Base-by-base conservation (phyloP, 257 asterid genomes). In the Solanum virginianum region DNA sequence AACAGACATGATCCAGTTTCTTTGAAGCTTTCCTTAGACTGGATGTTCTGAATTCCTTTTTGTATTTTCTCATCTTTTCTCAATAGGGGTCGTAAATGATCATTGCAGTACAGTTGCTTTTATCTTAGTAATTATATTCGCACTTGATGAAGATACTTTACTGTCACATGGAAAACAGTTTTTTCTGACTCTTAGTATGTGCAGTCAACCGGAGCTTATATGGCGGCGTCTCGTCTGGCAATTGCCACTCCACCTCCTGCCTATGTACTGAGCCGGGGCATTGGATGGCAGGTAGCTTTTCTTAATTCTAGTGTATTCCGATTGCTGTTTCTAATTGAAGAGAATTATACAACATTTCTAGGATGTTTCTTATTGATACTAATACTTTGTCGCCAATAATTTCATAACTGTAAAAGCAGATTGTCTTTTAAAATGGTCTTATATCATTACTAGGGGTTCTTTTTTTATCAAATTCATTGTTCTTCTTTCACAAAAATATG, bases 181-280 rank as follows among this genome's bases (percentile, higher is more conserved):
- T 36, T 75, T 88, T 71, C 63, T 83, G 83, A 53, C 57, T 80
- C 41, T n/a, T 6, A 70, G 62, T 66, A 10, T 85, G 20, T 90
- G 92, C 94, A 97, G 99, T 97, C 99, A 24, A 95, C 99, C 1
- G 98, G 92, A 86, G 98, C 98, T 39, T 97, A 95, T 88, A 90
- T 93, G 88, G 99, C 98, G 22, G 98, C 99, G 8, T 93, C 99
- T 74, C 99, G 99, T 87, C 96, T 97, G 84, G 99, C 99, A 66
- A 97, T 97, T 51, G 99, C 99, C 82, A 97, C 99, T 79, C 99
- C 99, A 9, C 99, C 99, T 85, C 99, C 99, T 56, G 98, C 99
- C 59, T 95, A 97, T 68, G 99, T 97, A 82, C 94, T 97, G 80
- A 97, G 99, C 85, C 96, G 99, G 10, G 99, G 99, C 80, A 97